A percentile compares a stretch with the other conserved stretches of the same genome.
These are phyloP conservation scores for Chrysoporthe puriensis DNA, from an alignment of 2,329 filamentous ascomycete genomes.

Conservation along the genomic window DNA sequence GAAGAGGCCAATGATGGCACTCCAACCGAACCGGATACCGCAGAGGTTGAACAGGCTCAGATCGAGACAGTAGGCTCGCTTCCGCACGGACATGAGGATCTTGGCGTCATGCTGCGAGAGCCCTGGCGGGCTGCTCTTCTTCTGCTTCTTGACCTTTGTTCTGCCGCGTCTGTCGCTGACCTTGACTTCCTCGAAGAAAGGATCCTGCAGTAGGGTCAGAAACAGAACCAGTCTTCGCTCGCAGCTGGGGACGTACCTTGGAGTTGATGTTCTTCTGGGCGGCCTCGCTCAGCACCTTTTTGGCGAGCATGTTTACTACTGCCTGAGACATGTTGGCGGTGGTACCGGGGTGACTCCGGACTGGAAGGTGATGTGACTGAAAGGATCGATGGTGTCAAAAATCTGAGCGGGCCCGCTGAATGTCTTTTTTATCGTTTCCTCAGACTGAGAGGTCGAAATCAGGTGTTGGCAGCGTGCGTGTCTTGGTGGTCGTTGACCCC, in stretches of 20 bases:
- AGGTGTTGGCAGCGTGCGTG: not conserved
- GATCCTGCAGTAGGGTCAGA: constrained; percentile 5
- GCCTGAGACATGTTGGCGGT: constrained; percentile 39
- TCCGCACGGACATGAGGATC: constrained; percentile 83
- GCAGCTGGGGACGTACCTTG: constrained; percentile 4
- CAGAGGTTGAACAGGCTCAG: constrained; percentile 80
- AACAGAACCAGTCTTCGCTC: not conserved
- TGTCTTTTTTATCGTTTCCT: not conserved
- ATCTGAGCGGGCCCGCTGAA: not conserved
- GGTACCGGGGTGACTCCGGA: not conserved
- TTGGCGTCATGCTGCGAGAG: constrained; percentile 81
- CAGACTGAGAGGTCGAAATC: not conserved
- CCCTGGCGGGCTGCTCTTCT: constrained; percentile 82
- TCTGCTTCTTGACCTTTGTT: constrained; percentile 75
- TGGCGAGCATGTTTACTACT: constrained; percentile 22
- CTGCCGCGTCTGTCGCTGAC: constrained; percentile 7
- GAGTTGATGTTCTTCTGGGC: constrained; percentile 19
- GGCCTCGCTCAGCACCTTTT: constrained; percentile 22
- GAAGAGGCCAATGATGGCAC: constrained; percentile 80
- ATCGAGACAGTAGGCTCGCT: constrained; percentile 83
- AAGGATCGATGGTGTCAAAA: not conserved
- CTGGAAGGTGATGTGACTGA: not conserved
- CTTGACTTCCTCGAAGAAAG: constrained; percentile 21
- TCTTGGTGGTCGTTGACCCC: not conserved
- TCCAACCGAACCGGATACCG: constrained; percentile 87